Evolutionary conservation across 2,329 filamentous ascomycete species (phyloP), one percentile per base, ranked within the genome.

Genomic region (Paecilomyces formosus): DNA sequence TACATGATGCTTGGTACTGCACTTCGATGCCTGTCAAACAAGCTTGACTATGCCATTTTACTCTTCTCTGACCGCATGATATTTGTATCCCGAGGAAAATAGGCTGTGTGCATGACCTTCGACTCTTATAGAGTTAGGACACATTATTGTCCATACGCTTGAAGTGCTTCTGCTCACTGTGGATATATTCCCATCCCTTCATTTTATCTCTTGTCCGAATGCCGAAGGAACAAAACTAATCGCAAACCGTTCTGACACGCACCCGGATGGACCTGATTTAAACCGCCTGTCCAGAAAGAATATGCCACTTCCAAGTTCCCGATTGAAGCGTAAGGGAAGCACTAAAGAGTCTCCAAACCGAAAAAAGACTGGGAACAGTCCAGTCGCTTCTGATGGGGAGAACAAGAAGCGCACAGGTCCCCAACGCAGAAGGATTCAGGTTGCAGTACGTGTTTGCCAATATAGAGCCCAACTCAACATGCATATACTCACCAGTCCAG

Each of bases 361-460:
- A 24, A 61, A 58, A 24, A 54, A 55, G 33, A 57, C 58, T 50
- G 65, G 64, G 55, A 58, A 65, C 54, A 68, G 64, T 54, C 62
- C 65, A 18, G 61, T 60, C n/a, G 54, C 62, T 31, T 11, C 8
- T 18, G 68, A 72, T 18, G 58, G 68, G 49, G 76, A 78, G 15
- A 67, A 65, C 51, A 76, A 77, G 54, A 69, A 66, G 53, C 70
- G 69, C 58, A 73, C 71, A 30, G 68, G 70, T 18, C 31, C 66
- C 11, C 66, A 76, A 24, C 76, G 81, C 58, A 75, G 80, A 58
- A 79, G 84, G 55, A 84, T 84, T 55, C 78, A 76, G 39, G 78
- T 83, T 53, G 81, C 81, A 22, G 81, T 82, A 74, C 57, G 67
- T 56, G 24, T 30, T n/a, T 45, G 39, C 13, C 18, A 3, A 3